phyloP scores from a whole-genome alignment of 1,284 basidiomycete species.

The Heterobasidion occidentale region DNA sequence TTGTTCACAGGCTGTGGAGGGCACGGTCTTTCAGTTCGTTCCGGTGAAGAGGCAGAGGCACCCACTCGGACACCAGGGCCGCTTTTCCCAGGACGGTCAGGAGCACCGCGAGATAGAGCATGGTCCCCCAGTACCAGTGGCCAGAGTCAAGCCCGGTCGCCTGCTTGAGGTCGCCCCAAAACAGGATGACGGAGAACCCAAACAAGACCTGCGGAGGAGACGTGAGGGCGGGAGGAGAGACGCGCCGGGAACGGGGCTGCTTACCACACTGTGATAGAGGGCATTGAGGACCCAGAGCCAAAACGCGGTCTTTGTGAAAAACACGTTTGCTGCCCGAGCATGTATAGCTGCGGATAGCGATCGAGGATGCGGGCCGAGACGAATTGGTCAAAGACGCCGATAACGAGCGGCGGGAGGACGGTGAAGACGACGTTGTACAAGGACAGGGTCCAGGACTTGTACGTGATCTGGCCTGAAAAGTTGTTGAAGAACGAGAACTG shows the following conservation, averaged over 20 bases:
- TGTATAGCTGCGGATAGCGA: constrained; percentile 95
- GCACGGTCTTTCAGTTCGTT: constrained; percentile 8
- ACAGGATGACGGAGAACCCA: constrained; percentile 83
- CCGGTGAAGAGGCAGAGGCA: constrained; percentile 11
- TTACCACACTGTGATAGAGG: constrained; percentile 85
- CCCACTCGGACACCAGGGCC: constrained; percentile 93
- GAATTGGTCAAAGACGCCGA: constrained; percentile 97
- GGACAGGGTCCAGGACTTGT: constrained; percentile 98
- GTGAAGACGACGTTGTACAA: constrained; percentile 93
- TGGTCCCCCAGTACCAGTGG: constrained; percentile 98
- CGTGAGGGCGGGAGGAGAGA: neutral
- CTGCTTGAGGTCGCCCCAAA: constrained; percentile 87
- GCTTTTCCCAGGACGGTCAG: constrained; percentile 97
- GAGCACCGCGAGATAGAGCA: constrained; percentile 86
- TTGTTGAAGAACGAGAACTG: constrained; percentile 98
- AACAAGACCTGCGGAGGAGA: constrained; percentile 59
- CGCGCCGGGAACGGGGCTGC: constrained; percentile 22
- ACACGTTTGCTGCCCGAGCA: constrained; percentile 87
- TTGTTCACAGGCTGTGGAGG: constrained; percentile 85
- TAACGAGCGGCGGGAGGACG: constrained; percentile 92
- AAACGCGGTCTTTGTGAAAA: constrained; percentile 90
- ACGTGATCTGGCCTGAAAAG: constrained; percentile 97
- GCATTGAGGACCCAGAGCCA: constrained; percentile 97
- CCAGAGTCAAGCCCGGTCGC: constrained; percentile 78
- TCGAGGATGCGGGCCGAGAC: constrained; percentile 95